Base-by-base conservation (phyloP, 2,329 filamentous ascomycete species). In the Penicillium janthinellum region DNA sequence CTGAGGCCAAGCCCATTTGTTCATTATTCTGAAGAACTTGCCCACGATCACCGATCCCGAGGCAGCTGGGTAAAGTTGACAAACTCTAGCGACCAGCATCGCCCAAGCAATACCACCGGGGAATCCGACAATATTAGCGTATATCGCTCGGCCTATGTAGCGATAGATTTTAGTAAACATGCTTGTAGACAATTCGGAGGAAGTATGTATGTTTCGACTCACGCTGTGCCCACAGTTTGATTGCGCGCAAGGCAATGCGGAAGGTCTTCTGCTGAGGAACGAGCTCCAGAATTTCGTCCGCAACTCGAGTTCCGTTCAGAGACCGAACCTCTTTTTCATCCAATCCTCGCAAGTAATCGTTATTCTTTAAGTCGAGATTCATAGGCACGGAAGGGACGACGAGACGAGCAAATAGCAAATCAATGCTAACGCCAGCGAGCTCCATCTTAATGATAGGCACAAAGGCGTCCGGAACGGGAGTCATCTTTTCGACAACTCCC, bases 391-490 rank as follows among this genome's bases (percentile, higher is more conserved):
- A 85, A 67, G 86, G 86, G 65, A 92, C 80, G 61, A 88, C 81
- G 66, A 96, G 86, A 57, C 90, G 84, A 65, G 90, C 90, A 77
- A 93, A 92, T 73, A 98, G 96, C 67, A 99, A 79, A 83, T 99
- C 95, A 73, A 99, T 96, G 75, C 91, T 95, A 73, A 99, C 96
- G 52, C 89, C 91, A 54, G 85, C 87, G 67, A 96, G 91, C 74
- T 96, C 91, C 71, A 98, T 91, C 75, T 97, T 98, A 81, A 99
- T 98, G 74, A 99, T 96, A 50, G 95, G 95, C 7, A 98, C 94
- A 71, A 91, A 96, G 4, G 94, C 92, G 71, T 96, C 94, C 50
- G 89, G 89, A 39, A 99, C 95, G 0, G 90, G 86, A 2, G 91
- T 89, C 70, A 97, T 83, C 73, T 96, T 91, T 61, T 90, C 89